Evolutionary conservation across 169 alveolate genomes (phyloP).

Genomic region (Cryptosporidium viatorum): DNA sequence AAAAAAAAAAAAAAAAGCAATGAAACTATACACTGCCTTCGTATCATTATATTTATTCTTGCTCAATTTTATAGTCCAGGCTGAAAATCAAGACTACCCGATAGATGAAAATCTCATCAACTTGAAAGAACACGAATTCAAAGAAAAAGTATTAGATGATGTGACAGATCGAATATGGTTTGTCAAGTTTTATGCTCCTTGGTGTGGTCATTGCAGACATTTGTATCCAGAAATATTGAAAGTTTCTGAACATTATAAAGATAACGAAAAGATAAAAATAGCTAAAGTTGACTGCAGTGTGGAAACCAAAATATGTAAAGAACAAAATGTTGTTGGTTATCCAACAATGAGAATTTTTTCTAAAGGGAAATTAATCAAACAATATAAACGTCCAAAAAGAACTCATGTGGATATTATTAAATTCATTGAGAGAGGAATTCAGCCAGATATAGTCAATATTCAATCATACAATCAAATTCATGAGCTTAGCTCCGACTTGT

Average conservation of each 20-base stretch:
- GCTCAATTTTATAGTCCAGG: not conserved
- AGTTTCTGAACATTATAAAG: conserved; percentile 37
- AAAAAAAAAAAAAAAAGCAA: not conserved
- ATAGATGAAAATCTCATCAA: conserved; percentile 4
- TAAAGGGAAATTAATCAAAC: conserved; percentile 25
- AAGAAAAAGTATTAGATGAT: conserved; percentile 46
- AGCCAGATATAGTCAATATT: conserved; percentile 32
- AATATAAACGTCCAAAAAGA: conserved; percentile 62
- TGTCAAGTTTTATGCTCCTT: conserved; percentile 93
- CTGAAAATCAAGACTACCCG: conserved; percentile 1
- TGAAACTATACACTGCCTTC: not conserved
- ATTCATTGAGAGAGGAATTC: conserved; percentile 41
- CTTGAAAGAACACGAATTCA: conserved; percentile 9
- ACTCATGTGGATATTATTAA: conserved; percentile 23
- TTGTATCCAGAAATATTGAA: conserved; percentile 68
- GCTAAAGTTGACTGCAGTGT: conserved; percentile 86
- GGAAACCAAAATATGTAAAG: conserved; percentile 79
- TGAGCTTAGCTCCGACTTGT: conserved; percentile 15
- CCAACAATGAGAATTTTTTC: conserved; percentile 54
- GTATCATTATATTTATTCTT: not conserved
- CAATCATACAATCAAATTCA: not conserved
- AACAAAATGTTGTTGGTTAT: conserved; percentile 68
- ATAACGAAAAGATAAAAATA: conserved; percentile 78
- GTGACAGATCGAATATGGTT: conserved; percentile 86
- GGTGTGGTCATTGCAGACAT: conserved; percentile 92